Base-by-base conservation (phyloP, 208 protist genomes). In the Zelonia costaricensis region DNA sequence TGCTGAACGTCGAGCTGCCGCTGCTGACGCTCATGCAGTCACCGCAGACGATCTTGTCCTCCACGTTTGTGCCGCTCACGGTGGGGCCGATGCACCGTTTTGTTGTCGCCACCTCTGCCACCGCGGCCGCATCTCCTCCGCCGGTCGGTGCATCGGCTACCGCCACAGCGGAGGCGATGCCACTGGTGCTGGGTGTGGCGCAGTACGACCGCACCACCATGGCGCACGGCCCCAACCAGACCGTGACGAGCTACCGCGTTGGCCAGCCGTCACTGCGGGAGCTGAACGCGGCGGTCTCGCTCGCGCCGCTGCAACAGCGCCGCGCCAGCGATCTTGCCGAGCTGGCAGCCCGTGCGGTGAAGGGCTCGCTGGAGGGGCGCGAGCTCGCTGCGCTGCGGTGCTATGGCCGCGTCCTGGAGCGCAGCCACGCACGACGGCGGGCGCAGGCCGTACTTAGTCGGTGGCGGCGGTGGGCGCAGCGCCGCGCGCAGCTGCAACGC, bases 241-340 rank as follows among this genome's bases (percentile, higher is more conserved):
- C 63, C 6, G 49, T 56, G 38, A 67, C 71, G 22, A 69, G 69
- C 51, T 75, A 78, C 36, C 61, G 60, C 12, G 59, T 85, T 2
- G 74, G 78, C 35, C 74, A 80, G 58, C 74, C 74, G 0, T 81
- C 78, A 7, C 40, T 74, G 57, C 74, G 65, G 13, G 78, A 85
- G 60, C 53, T 81, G 39, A 65, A 67, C 30, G 53, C 68, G 3
- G 65, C 78, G 0, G 57, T 76, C 22, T 66, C 68, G 4, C 38
- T 73, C 35, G 44, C 56, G 28, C 12, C 57, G 7, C 47, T 74
- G 7, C 78, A 81, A 58, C 40, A 52, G 36, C 51, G 63, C 39
- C 62, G 63, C 3, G 28, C 45, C 6, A 38, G 44, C n/a, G 30
- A 56, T 31, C n/a, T 48, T 23, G 15, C 30, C 12, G 23, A 58